phyloP scores from a whole-genome alignment of 345 rosid genomes.

The Dimocarpus longan region DNA sequence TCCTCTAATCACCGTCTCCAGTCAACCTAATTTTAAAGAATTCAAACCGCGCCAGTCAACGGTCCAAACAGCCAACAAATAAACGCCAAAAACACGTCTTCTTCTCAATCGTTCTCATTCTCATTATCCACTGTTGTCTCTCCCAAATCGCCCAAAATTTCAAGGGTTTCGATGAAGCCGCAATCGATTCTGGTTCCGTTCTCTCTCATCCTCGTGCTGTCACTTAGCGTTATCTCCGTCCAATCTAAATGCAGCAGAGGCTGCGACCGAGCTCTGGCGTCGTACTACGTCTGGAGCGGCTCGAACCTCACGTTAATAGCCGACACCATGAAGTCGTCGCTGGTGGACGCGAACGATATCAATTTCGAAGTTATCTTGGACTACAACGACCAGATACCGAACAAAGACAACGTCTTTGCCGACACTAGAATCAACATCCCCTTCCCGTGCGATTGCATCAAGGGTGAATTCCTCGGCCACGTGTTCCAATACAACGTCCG shows the following conservation, averaged over 20 bases:
- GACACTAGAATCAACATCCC: slow-evolving; percentile 54
- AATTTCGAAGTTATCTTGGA: slow-evolving; percentile 26
- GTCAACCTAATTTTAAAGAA: not conserved
- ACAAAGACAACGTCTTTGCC: slow-evolving; percentile 38
- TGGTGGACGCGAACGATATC: not conserved
- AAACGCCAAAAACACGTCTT: not conserved
- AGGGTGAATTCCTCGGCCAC: slow-evolving; percentile 51
- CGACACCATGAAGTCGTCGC: slow-evolving; percentile 23
- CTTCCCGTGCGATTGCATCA: slow-evolving; percentile 70
- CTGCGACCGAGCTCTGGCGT: slow-evolving; percentile 58
- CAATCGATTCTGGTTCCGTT: too few relatives aligned
- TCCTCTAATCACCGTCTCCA: not conserved
- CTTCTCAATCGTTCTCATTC: not conserved
- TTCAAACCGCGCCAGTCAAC: slow-evolving; percentile 21
- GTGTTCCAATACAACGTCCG: slow-evolving; percentile 36
- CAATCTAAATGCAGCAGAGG: slow-evolving; percentile 45
- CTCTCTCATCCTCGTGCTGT: slow-evolving; percentile 16
- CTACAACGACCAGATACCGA: slow-evolving; percentile 38
- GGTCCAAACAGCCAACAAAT: not conserved
- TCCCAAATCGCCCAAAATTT: not conserved
- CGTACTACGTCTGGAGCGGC: slow-evolving; percentile 55
- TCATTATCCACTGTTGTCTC: not conserved
- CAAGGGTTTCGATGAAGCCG: not conserved
- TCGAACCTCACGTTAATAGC: slow-evolving; percentile 50
- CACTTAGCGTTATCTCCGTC: slow-evolving; percentile 23